phyloP scores from a whole-genome alignment of 2,329 filamentous ascomycete genomes.

The Tolypocladium capitatum region DNA sequence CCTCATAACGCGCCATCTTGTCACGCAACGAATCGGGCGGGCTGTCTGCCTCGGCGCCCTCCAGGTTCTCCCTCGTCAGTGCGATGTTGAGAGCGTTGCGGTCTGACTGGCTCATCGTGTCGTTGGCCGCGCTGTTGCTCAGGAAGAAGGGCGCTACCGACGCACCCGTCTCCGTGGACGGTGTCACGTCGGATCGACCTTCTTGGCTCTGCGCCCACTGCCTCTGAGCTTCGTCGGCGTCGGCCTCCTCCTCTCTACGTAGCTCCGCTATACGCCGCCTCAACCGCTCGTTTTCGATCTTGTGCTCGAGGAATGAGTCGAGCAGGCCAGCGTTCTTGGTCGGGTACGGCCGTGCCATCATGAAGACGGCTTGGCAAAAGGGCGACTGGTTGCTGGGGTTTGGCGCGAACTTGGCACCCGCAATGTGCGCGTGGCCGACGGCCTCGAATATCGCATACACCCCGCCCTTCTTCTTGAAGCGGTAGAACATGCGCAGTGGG shows the following conservation, averaged over 20 bases:
- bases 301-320: constrained; percentile 91
- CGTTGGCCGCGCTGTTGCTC: constrained; percentile 19
- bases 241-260: constrained; percentile 73
- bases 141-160: constrained; percentile 15
- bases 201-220: constrained; percentile 48
- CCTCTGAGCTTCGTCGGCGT: constrained; percentile 52
- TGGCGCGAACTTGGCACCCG: constrained; percentile 49
- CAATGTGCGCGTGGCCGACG: constrained; percentile 84
- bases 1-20: constrained; percentile 74
- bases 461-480: constrained; percentile 62
- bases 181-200: constrained; percentile 37
- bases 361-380: constrained; percentile 80
- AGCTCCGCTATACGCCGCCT: constrained; percentile 74
- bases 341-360: constrained; percentile 83
- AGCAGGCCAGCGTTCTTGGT: constrained; percentile 75
- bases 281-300: constrained; percentile 86
- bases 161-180: constrained; percentile 30
- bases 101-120: constrained; percentile 52
- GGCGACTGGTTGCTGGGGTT: constrained; percentile 51
- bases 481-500: constrained; percentile 71
- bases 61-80: constrained; percentile 67
- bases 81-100: constrained; percentile 51
- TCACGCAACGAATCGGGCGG: constrained; percentile 66
- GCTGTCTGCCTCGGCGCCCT: constrained; percentile 52
- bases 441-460: constrained; percentile 74